Conservation (phyloP, 305 asterid genomes). For the Fraxinus baroniana region DNA sequence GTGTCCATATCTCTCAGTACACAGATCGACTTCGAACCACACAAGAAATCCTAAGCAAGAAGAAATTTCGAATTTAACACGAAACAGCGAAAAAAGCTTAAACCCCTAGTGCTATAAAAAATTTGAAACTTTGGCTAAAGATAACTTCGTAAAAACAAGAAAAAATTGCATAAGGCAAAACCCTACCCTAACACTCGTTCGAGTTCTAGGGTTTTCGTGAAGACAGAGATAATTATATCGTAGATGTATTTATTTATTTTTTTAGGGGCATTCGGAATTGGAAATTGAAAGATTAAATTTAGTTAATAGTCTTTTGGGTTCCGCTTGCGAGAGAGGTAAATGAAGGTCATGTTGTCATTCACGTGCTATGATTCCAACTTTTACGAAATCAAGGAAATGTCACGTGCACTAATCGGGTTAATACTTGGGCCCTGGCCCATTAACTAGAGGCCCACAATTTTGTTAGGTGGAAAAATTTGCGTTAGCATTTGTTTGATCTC, state of each 20-base stretch:
- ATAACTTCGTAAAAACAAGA: not conserved
- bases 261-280: not conserved
- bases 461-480: not conserved
- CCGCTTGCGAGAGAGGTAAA: not conserved
- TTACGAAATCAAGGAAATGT: not conserved
- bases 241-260: not conserved
- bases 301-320: not conserved
- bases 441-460: not conserved
- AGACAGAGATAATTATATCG: not conserved
- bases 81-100: not conserved
- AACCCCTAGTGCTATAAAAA: not conserved
- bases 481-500: too few species aligned
- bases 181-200: not conserved
- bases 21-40: conserved; percentile 35
- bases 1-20: conserved; percentile 53
- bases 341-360: not conserved
- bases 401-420: not conserved
- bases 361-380: not conserved
- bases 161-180: not conserved
- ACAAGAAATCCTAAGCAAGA: not conserved
- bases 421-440: not conserved
- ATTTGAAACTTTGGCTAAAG: not conserved
- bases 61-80: not conserved
- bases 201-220: conserved; percentile 7
- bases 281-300: not conserved